phyloP scores from a whole-genome alignment of 176 grass and related monocot genomes.

The bread wheat (Triticum aestivum) region DNA sequence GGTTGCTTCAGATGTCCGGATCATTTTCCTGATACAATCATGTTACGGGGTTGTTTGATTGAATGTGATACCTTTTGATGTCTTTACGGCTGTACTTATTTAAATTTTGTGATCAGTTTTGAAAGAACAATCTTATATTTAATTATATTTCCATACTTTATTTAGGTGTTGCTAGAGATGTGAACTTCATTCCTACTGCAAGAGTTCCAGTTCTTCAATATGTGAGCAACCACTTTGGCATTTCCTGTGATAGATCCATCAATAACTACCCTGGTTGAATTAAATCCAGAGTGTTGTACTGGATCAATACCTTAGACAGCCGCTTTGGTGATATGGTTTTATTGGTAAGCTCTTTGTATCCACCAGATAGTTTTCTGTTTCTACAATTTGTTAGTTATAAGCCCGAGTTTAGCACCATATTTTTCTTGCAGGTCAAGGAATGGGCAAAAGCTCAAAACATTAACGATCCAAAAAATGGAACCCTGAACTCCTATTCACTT shows the following conservation, averaged over 20 bases:
- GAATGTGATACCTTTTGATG: neutral
- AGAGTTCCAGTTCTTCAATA: slow-evolving; percentile 89
- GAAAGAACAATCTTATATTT: neutral
- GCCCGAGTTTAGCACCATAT: slow-evolving; percentile 7
- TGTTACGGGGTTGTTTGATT: neutral
- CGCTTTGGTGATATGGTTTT: slow-evolving; percentile 89
- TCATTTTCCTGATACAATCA: neutral
- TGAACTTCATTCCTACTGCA: slow-evolving; percentile 74
- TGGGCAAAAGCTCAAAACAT: slow-evolving; percentile 96
- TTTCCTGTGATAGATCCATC: slow-evolving; percentile 85
- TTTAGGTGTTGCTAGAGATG: slow-evolving; percentile 54
- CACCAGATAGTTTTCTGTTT: neutral
- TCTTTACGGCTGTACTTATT: neutral
- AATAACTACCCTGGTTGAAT: slow-evolving; percentile 66
- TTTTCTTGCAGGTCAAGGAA: slow-evolving; percentile 79
- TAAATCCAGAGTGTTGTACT: slow-evolving; percentile 79
- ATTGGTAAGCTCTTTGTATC: slow-evolving; percentile 50
- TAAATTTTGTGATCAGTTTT: neutral
- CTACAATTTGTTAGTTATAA: neutral
- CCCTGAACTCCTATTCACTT: slow-evolving; percentile 86
- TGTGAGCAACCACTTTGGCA: slow-evolving; percentile 50
- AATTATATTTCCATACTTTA: slow-evolving; percentile 21
- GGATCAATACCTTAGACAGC: slow-evolving; percentile 60
- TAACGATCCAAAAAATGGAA: slow-evolving; percentile 80
- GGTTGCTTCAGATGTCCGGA: neutral